phyloP scores from a whole-genome alignment of 768 basidiomycete species.

The Agrocybe chaxingu region DNA sequence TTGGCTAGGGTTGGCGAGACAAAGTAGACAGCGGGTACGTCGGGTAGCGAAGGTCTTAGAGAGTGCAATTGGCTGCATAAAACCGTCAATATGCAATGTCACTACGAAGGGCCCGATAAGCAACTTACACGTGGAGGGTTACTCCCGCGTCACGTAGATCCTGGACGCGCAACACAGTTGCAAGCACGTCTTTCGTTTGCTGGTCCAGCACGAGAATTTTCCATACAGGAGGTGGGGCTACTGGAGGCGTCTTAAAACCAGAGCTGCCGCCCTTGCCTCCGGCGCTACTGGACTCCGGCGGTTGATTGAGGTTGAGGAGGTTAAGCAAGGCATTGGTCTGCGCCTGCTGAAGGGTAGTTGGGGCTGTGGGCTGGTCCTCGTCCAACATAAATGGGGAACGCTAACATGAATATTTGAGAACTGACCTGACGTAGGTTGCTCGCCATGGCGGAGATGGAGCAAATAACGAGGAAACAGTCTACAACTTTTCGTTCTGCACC shows the following conservation, averaged over 20 bases:
- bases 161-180: constrained; percentile 92
- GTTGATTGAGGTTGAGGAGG: constrained; percentile 81
- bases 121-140: constrained; percentile 91
- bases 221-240: constrained; percentile 82
- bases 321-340: constrained; percentile 85
- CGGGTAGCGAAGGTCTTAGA: constrained; percentile 80
- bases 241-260: constrained; percentile 46
- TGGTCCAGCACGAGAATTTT: constrained; percentile 95
- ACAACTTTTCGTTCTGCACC: no score
- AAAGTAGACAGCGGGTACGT: constrained; percentile 97
- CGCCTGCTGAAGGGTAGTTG: constrained; percentile 76
- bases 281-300: constrained; percentile 38
- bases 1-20: constrained; percentile 87
- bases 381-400: constrained; percentile 8
- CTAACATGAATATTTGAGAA: neutral
- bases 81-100: constrained; percentile 1
- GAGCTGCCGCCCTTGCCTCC: constrained; percentile 35
- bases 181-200: constrained; percentile 92
- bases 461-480: neutral
- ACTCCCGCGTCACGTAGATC: constrained; percentile 96
- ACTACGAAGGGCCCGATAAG: neutral
- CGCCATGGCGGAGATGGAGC: constrained; percentile 24
- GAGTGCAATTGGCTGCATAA: constrained; percentile 82
- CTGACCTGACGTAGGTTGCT: constrained; percentile 33
- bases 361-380: constrained; percentile 26